These are phyloP conservation scores for Cladobotryum mycophilum DNA, from an alignment of 2,329 filamentous ascomycete genomes.

Conservation along the genomic window DNA sequence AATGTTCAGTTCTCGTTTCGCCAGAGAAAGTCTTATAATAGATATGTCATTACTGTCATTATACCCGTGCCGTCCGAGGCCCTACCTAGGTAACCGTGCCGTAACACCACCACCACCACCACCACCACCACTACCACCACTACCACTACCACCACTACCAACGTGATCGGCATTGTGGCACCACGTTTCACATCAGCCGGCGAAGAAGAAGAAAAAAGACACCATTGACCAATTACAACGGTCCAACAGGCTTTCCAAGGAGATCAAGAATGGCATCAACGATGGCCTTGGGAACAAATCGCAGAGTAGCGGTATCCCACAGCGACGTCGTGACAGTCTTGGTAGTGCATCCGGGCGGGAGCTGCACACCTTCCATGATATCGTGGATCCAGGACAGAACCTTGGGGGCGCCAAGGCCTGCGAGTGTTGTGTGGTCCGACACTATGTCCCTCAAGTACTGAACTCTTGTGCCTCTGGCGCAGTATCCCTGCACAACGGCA, in stretches of 20 bases:
- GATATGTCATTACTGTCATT: no score
- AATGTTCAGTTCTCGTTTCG: no score
- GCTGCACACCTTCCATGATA: slow-evolving; percentile 9
- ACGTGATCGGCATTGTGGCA: no score
- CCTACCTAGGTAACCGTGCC: no score
- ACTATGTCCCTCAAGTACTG: slow-evolving; percentile 37
- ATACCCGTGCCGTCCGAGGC: no score
- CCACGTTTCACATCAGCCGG: no score
- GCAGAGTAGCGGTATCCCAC: slow-evolving; percentile 11
- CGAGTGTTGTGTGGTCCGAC: slow-evolving; percentile 30
- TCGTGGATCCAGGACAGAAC: slow-evolving; percentile 15
- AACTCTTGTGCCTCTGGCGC: slow-evolving; percentile 33
- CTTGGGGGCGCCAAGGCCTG: slow-evolving; percentile 11
- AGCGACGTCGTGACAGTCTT: slow-evolving; percentile 12
- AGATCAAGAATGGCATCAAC: slow-evolving; percentile 12
- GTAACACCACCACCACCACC: no score
- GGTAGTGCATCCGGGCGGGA: not conserved
- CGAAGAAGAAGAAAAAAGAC: no score
- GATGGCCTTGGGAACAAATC: slow-evolving; percentile 12
- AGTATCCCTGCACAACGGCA: slow-evolving; percentile 35
- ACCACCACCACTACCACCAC: no score
- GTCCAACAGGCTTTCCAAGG: slow-evolving; percentile 11
- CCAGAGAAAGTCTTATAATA: no score
- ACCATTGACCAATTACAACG: not conserved
- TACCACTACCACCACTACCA: no score